Conservation (phyloP, 352 stramenopile species). For the Halophytophthora polymorphica region DNA sequence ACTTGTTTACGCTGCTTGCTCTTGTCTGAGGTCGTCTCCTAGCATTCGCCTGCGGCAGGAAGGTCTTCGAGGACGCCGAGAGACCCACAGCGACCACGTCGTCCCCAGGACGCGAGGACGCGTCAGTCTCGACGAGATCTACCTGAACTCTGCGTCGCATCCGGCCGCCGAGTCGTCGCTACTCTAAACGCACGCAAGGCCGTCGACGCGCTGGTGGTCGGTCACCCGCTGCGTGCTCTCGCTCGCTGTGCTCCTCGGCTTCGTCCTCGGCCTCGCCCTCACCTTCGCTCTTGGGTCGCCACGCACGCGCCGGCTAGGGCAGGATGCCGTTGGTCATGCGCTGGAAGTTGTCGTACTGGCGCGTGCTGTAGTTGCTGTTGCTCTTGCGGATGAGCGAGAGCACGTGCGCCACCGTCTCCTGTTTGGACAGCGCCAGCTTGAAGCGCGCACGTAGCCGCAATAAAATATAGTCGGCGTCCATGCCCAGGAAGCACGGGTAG, state of each 20-base stretch:
- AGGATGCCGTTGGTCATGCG: conserved; percentile 93
- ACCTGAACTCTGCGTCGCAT: conserved; percentile 8
- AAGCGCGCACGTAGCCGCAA: conserved; percentile 85
- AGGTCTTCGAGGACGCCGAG: no score
- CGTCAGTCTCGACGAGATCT: conserved; percentile 6
- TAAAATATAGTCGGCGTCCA: conserved; percentile 83
- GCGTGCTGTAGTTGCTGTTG: conserved; percentile 92
- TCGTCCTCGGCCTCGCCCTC: no score
- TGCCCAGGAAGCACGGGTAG: conserved; percentile 95
- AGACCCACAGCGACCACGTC: no score
- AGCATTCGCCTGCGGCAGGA: no score
- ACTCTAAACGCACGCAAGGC: not conserved
- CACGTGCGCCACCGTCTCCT: conserved; percentile 89
- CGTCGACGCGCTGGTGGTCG: not conserved
- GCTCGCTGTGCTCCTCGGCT: no score
- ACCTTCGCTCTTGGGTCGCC: not conserved
- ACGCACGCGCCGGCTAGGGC: conserved; percentile 35
- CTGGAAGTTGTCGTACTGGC: conserved; percentile 94
- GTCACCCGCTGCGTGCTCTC: no score
- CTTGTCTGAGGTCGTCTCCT: conserved; percentile 6
- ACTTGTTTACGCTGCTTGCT: conserved; percentile 8
- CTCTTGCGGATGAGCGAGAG: conserved; percentile 89
- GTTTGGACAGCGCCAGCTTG: conserved; percentile 83
- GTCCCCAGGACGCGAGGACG: not conserved
- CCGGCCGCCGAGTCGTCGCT: not conserved